Evolutionary conservation across 257 asterid genomes (phyloP).

Genomic region (Voacanga thouarsii): DNA sequence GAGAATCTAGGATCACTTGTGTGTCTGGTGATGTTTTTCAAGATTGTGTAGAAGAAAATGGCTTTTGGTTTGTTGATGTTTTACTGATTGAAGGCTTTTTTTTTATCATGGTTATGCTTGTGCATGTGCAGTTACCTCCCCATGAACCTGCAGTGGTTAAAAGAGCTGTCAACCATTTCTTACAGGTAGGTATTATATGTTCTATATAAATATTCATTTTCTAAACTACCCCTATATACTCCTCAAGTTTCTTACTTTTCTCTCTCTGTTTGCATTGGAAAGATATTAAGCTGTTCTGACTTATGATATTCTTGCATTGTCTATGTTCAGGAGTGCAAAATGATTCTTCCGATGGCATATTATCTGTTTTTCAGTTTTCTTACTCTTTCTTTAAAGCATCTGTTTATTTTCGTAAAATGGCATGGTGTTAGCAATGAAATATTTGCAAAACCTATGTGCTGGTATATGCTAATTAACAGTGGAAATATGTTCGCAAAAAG

Average conservation of each 20-base stretch:
- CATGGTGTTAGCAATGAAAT: no score
- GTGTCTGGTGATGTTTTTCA: not conserved
- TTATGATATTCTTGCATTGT: not conserved
- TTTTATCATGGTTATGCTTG: slow-evolving; percentile 9
- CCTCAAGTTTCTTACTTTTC: not conserved
- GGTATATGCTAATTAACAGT: no score
- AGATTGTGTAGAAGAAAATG: not conserved
- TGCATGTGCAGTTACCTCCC: slow-evolving; percentile 66
- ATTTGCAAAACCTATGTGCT: no score
- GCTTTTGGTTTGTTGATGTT: not conserved
- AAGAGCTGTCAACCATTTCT: slow-evolving; percentile 79
- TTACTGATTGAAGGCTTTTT: not conserved
- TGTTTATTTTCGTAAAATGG: no score
- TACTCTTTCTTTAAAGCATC: not conserved
- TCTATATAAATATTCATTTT: slow-evolving; percentile 10
- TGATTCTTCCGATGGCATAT: not conserved
- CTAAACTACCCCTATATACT: not conserved
- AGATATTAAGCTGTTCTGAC: not conserved
- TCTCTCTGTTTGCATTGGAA: not conserved
- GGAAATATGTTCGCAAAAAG: not conserved
- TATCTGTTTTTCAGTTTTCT: not conserved
- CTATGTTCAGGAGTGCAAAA: not conserved
- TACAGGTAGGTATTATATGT: slow-evolving; percentile 52
- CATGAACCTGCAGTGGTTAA: slow-evolving; percentile 80
- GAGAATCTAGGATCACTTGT: not conserved